Base-by-base conservation (phyloP, 352 stramenopile genomes). In the Globisporangium apiculatum region DNA sequence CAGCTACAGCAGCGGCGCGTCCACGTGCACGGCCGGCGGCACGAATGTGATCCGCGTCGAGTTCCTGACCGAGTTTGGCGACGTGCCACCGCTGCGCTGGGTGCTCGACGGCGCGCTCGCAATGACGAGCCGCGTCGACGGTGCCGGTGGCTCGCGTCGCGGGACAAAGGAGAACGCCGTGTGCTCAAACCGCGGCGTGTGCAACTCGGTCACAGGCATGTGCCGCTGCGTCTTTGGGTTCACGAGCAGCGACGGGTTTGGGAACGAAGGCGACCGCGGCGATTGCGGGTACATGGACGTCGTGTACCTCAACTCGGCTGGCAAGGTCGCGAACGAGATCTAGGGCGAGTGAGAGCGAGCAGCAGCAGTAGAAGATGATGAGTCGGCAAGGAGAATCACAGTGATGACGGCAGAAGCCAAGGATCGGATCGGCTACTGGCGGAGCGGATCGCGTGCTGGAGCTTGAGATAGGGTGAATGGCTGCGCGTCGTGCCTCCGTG, bases 211-310 rank as follows among this genome's bases (percentile, higher is more conserved):
- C 18, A 86, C 74, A 7, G 79, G 80, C 10, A 57, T 73, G 7
- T 94, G 83, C 53, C 68, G 69, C 40, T 94, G 85, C 52, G 61
- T 74, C 17, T 83, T 81, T n/a, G 78, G 79, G 17, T 94, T 91
- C 62, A 88, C 70, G 15, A 91, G 77, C 57, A 91, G 79, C 53
- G 81, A 94, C 48, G 83, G 83, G 35, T 76, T 77, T 52, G 91
- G 88, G 35, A 85, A 83, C 24, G 78, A 84, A 63, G 91, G 92
- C 17, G 76, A 72, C 31, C 76, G 91, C 18, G 94, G 92, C 15
- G 93, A 98, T 65, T 98, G 95, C 64, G 93, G 93, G 4, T 96
- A 88, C 69, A 74, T 73, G 62, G 79, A 89, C 42, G 73, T 75
- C 5, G 67, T 91, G 50, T 91, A 89, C 53, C 54, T 91, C 48